Percentiles rank a stretch among this genome's conserved stretches.
Evolutionary conservation across 805 yeast species (phyloP).

Genomic region (Lipomyces starkeyi): DNA sequence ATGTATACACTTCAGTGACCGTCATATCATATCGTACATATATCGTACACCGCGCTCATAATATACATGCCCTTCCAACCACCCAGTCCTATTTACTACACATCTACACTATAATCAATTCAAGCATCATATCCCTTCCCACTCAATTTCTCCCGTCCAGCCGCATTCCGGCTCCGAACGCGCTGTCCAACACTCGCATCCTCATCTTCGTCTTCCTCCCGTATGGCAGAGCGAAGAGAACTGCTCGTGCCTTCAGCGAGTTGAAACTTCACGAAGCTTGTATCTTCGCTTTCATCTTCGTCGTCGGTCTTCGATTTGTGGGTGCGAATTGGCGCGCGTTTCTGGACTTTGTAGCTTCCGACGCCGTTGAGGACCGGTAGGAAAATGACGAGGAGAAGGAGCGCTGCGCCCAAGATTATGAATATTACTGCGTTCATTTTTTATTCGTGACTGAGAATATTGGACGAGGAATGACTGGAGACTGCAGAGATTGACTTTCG

Average conservation of each 20-base stretch:
- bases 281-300: constrained; percentile 10
- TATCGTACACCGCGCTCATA: neutral
- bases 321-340: constrained; percentile 6
- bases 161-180: constrained; percentile 4
- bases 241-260: constrained; percentile 13
- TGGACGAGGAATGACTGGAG: neutral
- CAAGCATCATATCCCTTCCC: neutral
- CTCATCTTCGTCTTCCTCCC: constrained; percentile 11
- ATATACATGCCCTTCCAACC: neutral
- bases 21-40: neutral
- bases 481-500: neutral
- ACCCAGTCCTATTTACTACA: neutral
- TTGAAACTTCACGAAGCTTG: constrained; percentile 8
- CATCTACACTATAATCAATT: neutral
- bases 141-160: neutral
- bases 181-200: constrained; percentile 1
- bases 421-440: constrained; percentile 17
- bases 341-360: constrained; percentile 22
- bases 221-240: constrained; percentile 8
- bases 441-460: neutral
- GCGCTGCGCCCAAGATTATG: constrained; percentile 10
- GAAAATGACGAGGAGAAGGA: constrained; percentile 18
- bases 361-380: constrained; percentile 28
- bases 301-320: neutral
- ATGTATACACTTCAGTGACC: too few relatives aligned